Conservation (phyloP, 202 grass and related monocot species). For the Eragrostis tef region DNA sequence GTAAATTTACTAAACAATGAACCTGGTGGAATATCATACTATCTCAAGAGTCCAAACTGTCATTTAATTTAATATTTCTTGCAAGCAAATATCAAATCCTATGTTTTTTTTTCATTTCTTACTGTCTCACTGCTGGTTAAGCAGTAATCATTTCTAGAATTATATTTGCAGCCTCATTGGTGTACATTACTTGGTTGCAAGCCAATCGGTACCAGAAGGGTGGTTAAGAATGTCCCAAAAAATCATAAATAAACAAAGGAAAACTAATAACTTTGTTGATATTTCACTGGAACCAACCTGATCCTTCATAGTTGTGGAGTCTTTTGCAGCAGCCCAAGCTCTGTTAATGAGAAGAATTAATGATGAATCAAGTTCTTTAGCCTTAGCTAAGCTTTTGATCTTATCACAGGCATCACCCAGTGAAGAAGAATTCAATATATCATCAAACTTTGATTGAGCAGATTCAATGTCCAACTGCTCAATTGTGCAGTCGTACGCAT, state of each 20-base stretch:
- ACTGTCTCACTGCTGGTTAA: background rate
- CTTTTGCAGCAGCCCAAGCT: slow-evolving; percentile 89
- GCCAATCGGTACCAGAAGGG: background rate
- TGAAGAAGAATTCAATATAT: slow-evolving; percentile 86
- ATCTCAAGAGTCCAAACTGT: background rate
- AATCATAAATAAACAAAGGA: slow-evolving; percentile 6
- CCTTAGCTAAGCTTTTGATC: slow-evolving; percentile 73
- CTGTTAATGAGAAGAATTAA: slow-evolving; percentile 87
- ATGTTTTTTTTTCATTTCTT: background rate
- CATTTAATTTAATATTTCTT: background rate
- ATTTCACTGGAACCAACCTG: slow-evolving; percentile 60
- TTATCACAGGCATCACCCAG: slow-evolving; percentile 75
- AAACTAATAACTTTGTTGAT: background rate
- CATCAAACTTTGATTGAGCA: slow-evolving; percentile 86
- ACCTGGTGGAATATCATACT: background rate
- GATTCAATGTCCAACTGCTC: slow-evolving; percentile 69
- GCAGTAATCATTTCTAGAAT: slow-evolving; percentile 3
- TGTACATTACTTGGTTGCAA: slow-evolving; percentile 2
- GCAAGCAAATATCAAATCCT: background rate
- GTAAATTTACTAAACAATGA: background rate
- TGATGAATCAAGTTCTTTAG: slow-evolving; percentile 87
- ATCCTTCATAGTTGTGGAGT: slow-evolving; percentile 71
- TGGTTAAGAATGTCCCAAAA: background rate
- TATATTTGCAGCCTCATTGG: slow-evolving; percentile 1
- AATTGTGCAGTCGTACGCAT: slow-evolving; percentile 76